Conservation (phyloP, 805 yeast species). For the Lipomyces yamanashiensis region DNA sequence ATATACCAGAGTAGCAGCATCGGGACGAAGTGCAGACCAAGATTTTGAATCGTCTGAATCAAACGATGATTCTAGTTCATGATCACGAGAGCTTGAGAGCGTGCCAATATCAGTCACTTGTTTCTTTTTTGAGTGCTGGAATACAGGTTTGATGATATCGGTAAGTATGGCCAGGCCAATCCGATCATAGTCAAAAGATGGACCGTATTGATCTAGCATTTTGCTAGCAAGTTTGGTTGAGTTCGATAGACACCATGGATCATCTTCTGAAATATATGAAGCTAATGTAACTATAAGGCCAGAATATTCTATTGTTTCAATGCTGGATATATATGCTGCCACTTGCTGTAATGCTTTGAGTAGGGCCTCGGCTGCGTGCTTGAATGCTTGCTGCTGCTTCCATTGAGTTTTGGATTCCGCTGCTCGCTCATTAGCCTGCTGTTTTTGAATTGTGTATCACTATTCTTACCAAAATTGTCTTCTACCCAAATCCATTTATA, state of each 20-base stretch:
- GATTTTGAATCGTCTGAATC: constrained; percentile 7
- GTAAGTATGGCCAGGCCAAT: constrained; percentile 10
- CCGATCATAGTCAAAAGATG: background rate
- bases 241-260: constrained; percentile 22
- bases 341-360: constrained; percentile 12
- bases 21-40: constrained; percentile 27
- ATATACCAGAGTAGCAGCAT: constrained; percentile 27
- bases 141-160: constrained; percentile 20
- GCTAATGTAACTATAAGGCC: constrained; percentile 11
- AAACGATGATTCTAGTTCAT: constrained; percentile 17
- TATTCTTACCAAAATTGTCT: constrained; percentile 17
- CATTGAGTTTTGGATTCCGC: constrained; percentile 23
- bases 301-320: background rate
- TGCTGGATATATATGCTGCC: background rate
- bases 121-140: constrained; percentile 14
- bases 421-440: background rate
- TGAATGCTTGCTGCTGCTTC: constrained; percentile 23
- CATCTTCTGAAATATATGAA: constrained; percentile 5
- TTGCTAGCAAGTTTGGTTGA: constrained; percentile 2
- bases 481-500: constrained; percentile 26
- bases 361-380: constrained; percentile 8
- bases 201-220: background rate
- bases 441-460: background rate
- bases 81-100: constrained; percentile 10
- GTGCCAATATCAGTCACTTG: constrained; percentile 23